Evolutionary conservation across 441 rosid genomes (phyloP), one percentile per base, ranked within the genome.

Genomic region (Isatis lusitanica): DNA sequence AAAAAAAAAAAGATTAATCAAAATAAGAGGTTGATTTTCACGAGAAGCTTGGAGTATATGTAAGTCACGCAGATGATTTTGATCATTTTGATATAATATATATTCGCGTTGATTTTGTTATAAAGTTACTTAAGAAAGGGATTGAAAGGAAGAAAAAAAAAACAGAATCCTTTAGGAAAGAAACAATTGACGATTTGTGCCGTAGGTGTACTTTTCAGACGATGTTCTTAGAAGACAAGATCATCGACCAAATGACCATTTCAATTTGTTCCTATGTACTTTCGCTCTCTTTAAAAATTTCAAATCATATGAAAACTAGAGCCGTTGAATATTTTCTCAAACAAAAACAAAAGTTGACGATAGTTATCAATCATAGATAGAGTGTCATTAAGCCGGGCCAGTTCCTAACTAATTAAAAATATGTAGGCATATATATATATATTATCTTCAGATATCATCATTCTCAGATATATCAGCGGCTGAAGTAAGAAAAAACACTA

Each of bases 201-300:
- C 58, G 60, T 28, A 13, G 10, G 53, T 15, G 24, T 69, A 70
- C 75, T 70, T 76, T 76, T 76, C 75, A 64, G 64, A 70, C 9
- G 24, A 21, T 21, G 61, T 70, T 76, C 76, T 39, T n/a, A 26
- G 56, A 76, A 70, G 72, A 70, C 72, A 57, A 64, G 6, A 56
- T 39, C 35, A 55, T 70, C 70, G 75, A 76, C 71, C 71, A 5
- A 13, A 17, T 4, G 79, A 66, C 77, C 77, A 80, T 38, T 70
- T 70, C 72, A 65, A 66, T 63, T 18, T 52, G 35, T 48, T 55
- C 26, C 28, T 53, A 48, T 17, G 3, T 50, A 63, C 59, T 58
- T 36, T 74, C 70, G 52, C 42, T 31, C 56, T 57, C 65, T 62
- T 46, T 78, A 40, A 61, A 75, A 46, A 17, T 12, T 75, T 75